Percentiles rank a stretch among this genome's conserved stretches.
Evolutionary conservation across 495 filamentous ascomycete genomes (phyloP).

Genomic region (Penicillium psychrofluorescens): DNA sequence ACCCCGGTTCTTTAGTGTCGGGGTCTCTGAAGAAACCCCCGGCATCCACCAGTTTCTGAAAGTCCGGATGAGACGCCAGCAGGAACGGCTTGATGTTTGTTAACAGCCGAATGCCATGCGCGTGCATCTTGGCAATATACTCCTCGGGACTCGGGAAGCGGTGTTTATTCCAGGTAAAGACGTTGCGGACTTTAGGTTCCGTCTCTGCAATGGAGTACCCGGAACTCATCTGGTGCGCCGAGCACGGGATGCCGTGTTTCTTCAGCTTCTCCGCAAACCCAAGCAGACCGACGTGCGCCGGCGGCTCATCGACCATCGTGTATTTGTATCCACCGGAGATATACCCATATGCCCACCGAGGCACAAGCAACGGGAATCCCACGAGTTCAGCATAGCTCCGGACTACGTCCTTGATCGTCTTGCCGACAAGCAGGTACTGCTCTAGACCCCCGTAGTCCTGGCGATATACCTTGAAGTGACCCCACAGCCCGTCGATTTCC

Average conservation of each 20-base stretch:
- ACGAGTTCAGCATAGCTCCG: constrained; percentile 57
- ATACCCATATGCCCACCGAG: constrained; percentile 63
- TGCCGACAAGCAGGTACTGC: constrained; percentile 60
- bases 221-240: constrained; percentile 63
- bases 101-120: constrained; percentile 54
- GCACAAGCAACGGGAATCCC: constrained; percentile 56
- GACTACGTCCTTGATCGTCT: constrained; percentile 56
- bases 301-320: constrained; percentile 54
- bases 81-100: constrained; percentile 70
- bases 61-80: constrained; percentile 56
- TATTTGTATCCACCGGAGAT: constrained; percentile 66
- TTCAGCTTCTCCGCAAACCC: constrained; percentile 54
- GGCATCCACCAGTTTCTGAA: constrained; percentile 42
- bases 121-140: constrained; percentile 53
- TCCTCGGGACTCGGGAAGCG: constrained; percentile 58
- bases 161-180: constrained; percentile 63
- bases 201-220: constrained; percentile 62
- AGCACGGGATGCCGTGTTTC: constrained; percentile 60
- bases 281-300: constrained; percentile 49
- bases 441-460: constrained; percentile 65
- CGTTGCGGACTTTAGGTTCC: constrained; percentile 59
- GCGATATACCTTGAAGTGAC: constrained; percentile 61
- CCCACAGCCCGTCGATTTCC: constrained; percentile 65
- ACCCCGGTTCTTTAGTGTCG: constrained; percentile 41
- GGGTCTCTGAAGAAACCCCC: constrained; percentile 57